phyloP scores from a whole-genome alignment of 2,329 filamentous ascomycete species.

The Epichloe coenophiala region DNA sequence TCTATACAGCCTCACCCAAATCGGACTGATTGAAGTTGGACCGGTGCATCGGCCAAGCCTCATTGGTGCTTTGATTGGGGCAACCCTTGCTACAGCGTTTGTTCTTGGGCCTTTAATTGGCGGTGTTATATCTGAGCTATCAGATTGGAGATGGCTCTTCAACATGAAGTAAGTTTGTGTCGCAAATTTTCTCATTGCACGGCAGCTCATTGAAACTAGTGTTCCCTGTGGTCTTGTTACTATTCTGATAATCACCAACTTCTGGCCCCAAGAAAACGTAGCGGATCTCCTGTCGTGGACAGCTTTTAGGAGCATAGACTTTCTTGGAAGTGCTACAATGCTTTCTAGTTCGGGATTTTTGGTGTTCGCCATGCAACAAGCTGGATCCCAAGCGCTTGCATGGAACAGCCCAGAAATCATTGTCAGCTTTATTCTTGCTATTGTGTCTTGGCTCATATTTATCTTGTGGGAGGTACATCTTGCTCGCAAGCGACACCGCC shows the following conservation, averaged over 20 bases:
- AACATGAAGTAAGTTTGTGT: slow-evolving; percentile 39
- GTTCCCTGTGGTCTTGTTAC: slow-evolving; percentile 35
- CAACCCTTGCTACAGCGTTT: slow-evolving; percentile 42
- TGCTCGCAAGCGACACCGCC: slow-evolving; percentile 20
- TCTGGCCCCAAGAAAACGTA: slow-evolving; percentile 28
- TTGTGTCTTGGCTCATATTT: slow-evolving; percentile 34
- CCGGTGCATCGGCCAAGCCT: slow-evolving; percentile 37
- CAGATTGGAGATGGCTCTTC: slow-evolving; percentile 46
- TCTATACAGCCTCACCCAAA: slow-evolving; percentile 45
- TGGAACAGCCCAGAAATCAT: slow-evolving; percentile 42
- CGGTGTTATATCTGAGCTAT: slow-evolving; percentile 38
- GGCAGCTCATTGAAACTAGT: slow-evolving; percentile 18
- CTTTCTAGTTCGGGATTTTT: slow-evolving; percentile 39
- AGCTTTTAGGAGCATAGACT: slow-evolving; percentile 36
- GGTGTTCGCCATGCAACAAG: slow-evolving; percentile 44
- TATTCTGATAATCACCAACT: slow-evolving; percentile 32
- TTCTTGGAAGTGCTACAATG: slow-evolving; percentile 36
- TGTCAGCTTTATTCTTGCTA: slow-evolving; percentile 32
- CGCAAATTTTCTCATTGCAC: neutral
- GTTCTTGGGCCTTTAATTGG: slow-evolving; percentile 45
- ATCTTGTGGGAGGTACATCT: slow-evolving; percentile 37
- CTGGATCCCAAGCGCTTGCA: slow-evolving; percentile 33
- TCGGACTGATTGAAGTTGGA: slow-evolving; percentile 42
- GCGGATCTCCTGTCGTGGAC: slow-evolving; percentile 24
- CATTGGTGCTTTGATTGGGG: slow-evolving; percentile 40